A percentile compares a stretch with the other conserved stretches of the same genome.
Evolutionary conservation across 352 stramenopile genomes (phyloP).

Genomic region (Phytopythium delawarense): DNA sequence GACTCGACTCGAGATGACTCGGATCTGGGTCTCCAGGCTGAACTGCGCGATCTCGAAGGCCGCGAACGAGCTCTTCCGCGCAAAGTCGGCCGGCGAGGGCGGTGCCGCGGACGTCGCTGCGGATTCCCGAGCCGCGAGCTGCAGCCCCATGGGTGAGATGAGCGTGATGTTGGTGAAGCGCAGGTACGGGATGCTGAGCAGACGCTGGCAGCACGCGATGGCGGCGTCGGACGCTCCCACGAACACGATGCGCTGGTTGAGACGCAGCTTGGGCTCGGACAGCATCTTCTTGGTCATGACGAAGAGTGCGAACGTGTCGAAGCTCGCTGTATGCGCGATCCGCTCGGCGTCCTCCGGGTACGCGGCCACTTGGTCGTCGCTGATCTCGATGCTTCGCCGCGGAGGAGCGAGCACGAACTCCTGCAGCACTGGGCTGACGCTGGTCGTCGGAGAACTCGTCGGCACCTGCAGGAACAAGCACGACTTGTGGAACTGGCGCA

Average conservation of each 20-base stretch:
- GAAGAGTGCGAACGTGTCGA: conserved; percentile 72
- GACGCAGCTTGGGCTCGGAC: conserved; percentile 77
- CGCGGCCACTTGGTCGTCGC: conserved; percentile 36
- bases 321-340: conserved; percentile 12
- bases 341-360: conserved; percentile 42
- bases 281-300: conserved; percentile 80
- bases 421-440: conserved; percentile 37
- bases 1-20: conserved; percentile 53
- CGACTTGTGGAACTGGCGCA: conserved; percentile 69
- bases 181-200: conserved; percentile 80
- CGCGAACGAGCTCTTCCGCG: conserved; percentile 39
- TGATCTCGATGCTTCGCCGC: conserved; percentile 38
- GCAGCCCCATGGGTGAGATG: conserved; percentile 69
- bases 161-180: conserved; percentile 86
- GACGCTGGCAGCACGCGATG: conserved; percentile 67
- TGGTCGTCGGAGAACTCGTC: conserved; percentile 8
- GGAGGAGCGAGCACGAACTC: conserved; percentile 63
- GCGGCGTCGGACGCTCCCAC: conserved; percentile 80
- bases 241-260: conserved; percentile 85
- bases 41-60: conserved; percentile 47
- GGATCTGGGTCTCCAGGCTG: conserved; percentile 56
- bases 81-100: conserved; percentile 32
- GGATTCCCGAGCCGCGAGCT: conserved; percentile 22
- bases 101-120: conserved; percentile 3
- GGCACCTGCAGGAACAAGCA: conserved; percentile 54